Base-by-base conservation (phyloP, 2,329 filamentous ascomycete species). In the Amauroascus niger region DNA sequence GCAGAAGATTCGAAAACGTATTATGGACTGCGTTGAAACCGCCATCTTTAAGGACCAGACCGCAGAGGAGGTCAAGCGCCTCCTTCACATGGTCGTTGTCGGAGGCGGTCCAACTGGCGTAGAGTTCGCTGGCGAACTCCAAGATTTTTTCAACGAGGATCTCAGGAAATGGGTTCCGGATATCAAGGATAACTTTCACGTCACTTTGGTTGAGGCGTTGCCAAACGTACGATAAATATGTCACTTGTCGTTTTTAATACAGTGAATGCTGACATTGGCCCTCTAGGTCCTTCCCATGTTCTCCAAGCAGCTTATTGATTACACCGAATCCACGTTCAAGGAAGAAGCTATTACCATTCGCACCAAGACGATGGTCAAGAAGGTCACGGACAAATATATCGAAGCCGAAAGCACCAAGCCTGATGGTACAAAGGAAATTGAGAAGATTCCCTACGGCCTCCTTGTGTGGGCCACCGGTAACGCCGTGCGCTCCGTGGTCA, bases 21-120 rank as follows among this genome's bases (percentile, higher is more conserved):
- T 98, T 73, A 98, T 98, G 93, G 93, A 98, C 76, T 98, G 93
- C 71, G 90, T 95, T 63, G 93, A 98, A 76, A 96, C 91, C 33
- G 93, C 93, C 50, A 91, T 88, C 58, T 96, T 98, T 84, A 97
- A 97, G 81, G 91, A 89, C 67, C 93, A 98, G 76, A 78, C 81
- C 35, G 76, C 80, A 14, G 88, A 93, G 61, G 94, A 98, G 74
- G 77, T 95, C 67, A 85, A 94, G 76, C 88, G 93, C 62, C 82
- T 98, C 64, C 80, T 98, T 69, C 91, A 97, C 79, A 97, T 97
- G 90, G 93, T 98, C 53, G 91, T 90, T 44, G 87, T 89, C 50
- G 86, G 91, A 63, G 91, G 91, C 74, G 91, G 91, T 56, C 91
- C 91, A 39, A 97, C 91, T 52, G 91, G 91, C 76, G 93, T 98